A percentile compares a stretch with the other conserved stretches of the same genome.
Conservation (phyloP, 1,284 basidiomycete genomes). For the Entoloma clypeatum region DNA sequence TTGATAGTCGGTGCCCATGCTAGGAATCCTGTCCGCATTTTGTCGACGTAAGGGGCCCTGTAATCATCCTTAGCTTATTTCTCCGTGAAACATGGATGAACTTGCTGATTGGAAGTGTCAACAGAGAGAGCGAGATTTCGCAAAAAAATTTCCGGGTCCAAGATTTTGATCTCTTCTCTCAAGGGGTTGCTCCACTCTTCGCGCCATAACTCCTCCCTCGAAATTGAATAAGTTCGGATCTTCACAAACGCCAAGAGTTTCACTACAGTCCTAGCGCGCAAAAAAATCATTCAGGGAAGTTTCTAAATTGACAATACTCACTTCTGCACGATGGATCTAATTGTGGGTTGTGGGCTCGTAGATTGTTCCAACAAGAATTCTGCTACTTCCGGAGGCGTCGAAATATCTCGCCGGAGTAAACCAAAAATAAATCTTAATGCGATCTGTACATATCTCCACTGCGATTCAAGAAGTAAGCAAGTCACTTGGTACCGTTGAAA, state of each 20-base stretch:
- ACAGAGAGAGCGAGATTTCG: slow-evolving; percentile 40
- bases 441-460: slow-evolving; percentile 91
- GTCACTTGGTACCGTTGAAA: slow-evolving; percentile 6
- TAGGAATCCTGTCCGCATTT: slow-evolving; percentile 82
- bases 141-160: slow-evolving; percentile 46
- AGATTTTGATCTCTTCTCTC: slow-evolving; percentile 49
- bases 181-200: slow-evolving; percentile 81
- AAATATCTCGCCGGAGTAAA: slow-evolving; percentile 74
- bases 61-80: slow-evolving; percentile 8
- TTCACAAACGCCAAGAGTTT: slow-evolving; percentile 80
- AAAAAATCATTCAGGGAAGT: slow-evolving; percentile 14
- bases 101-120: slow-evolving; percentile 30
- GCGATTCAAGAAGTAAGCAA: slow-evolving; percentile 14
- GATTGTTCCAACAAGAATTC: slow-evolving; percentile 68
- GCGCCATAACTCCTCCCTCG: slow-evolving; percentile 71
- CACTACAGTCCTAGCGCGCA: slow-evolving; percentile 57
- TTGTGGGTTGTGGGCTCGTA: slow-evolving; percentile 77
- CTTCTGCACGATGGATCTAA: slow-evolving; percentile 71
- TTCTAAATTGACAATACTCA: slow-evolving; percentile 32
- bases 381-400: slow-evolving; percentile 61
- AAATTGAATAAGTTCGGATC: slow-evolving; percentile 75
- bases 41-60: slow-evolving; percentile 68
- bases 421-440: slow-evolving; percentile 70
- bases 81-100: slow-evolving; percentile 2
- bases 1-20: slow-evolving; percentile 75